Evolutionary conservation across 306 rosid species (phyloP), one percentile per base, ranked within the genome.

Genomic region (Cucumis melo): DNA sequence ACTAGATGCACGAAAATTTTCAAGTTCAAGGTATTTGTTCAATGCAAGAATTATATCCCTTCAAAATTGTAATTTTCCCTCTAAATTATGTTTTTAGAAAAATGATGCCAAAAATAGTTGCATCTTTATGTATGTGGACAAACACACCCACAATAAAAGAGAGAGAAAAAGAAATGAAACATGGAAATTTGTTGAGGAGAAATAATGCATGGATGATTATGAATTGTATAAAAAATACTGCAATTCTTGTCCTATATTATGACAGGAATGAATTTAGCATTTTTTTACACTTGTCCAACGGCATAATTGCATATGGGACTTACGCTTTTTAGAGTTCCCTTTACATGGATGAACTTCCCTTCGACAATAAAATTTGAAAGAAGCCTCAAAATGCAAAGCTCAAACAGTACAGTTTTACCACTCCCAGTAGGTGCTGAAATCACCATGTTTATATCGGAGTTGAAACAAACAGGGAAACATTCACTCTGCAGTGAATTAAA

Each of bases 401-500:
- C 98, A 79, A 94, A 94, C 61, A 94, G 91, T 78, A 87, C 95
- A 29, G 98, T 94, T 90, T 94, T 94, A 39, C 98, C 98, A 81
- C 98, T 90, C 64, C 97, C 97, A 67, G 98, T 94, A 57, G 98
- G 98, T 23, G 98, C 98, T 36, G 98, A 91, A 82, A 94, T 87
- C 80, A 91, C 88, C 98, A 94, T 89, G 85, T 94, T 94, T 76
- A 61, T 79, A 82, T 94, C 94, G 38, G 98, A 90, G 86, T 94
- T 87, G 85, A 90, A 88, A 85, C 98, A 93, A 78, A 83, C 75
- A 46, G 96, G 91, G 85, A 93, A 91, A 81, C 98, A 93, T 81
- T 93, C 98, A 78, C 97, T 93, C 90, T 93, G 98, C 80, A 93
- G 89, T 11, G 98, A 93, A 81, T 93, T 93, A 78, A 93, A 93